These are phyloP conservation scores for Bacidia gigantensis DNA, from an alignment of 495 filamentous ascomycete species.

Conservation along the genomic window DNA sequence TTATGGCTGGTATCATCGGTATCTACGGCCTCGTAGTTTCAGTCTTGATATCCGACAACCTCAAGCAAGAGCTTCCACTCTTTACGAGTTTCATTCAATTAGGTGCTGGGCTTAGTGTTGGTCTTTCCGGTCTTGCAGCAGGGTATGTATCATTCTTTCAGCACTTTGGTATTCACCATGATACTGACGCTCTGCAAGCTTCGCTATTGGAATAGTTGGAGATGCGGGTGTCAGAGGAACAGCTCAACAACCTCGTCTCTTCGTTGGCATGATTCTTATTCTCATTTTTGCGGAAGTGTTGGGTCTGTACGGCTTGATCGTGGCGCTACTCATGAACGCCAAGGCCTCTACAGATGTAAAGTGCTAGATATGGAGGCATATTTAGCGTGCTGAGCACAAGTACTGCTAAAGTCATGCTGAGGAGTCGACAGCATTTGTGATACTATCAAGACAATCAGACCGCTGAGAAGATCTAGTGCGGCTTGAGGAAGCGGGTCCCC, in stretches of 20 bases:
- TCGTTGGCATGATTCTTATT: slow-evolving; percentile 99
- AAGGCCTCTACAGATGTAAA: slow-evolving; percentile 42
- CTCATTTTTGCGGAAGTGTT: slow-evolving; percentile 99
- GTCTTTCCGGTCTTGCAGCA: slow-evolving; percentile 92
- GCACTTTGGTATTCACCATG: background rate
- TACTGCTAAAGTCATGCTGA: too few species aligned
- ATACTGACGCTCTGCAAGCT: slow-evolving; percentile 30
- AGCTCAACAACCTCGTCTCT: slow-evolving; percentile 91
- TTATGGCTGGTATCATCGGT: slow-evolving; percentile 99
- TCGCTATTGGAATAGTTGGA: slow-evolving; percentile 98
- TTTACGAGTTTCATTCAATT: slow-evolving; percentile 96
- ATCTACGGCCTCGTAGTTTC: slow-evolving; percentile 99
- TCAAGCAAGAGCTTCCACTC: slow-evolving; percentile 69
- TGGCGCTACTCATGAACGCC: slow-evolving; percentile 98
- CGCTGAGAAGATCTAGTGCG: background rate
- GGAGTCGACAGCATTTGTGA: background rate
- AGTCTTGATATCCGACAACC: slow-evolving; percentile 86
- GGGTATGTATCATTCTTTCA: slow-evolving; percentile 39
- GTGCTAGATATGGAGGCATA: slow-evolving; percentile 21
- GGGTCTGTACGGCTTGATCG: slow-evolving; percentile 97
- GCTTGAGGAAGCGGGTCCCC: background rate
- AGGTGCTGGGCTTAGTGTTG: slow-evolving; percentile 90
- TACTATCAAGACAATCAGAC: background rate
- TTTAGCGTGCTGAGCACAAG: too few species aligned
- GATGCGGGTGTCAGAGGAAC: slow-evolving; percentile 98